A percentile compares a stretch with the other conserved stretches of the same genome.
Evolutionary conservation across 1,139 yeast species (phyloP).

Genomic region (Scheffersomyces illinoinensis): DNA sequence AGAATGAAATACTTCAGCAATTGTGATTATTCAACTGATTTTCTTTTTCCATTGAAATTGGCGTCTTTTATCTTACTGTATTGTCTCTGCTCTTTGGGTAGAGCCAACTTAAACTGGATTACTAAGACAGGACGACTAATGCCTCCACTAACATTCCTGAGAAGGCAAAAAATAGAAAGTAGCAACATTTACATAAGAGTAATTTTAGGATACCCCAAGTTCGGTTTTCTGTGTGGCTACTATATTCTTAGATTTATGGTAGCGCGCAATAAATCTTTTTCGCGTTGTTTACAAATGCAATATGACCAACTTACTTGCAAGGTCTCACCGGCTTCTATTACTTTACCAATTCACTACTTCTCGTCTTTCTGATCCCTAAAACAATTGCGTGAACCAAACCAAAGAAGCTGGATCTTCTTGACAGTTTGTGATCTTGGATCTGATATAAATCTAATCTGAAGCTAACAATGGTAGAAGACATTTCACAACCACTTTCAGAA

Average conservation of each 20-base stretch:
- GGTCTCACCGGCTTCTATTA: background rate
- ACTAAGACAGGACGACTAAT: too few species aligned
- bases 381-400: background rate
- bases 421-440: background rate
- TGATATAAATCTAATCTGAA: background rate
- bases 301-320: background rate
- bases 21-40: too few species aligned
- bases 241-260: background rate
- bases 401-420: background rate
- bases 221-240: background rate
- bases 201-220: background rate
- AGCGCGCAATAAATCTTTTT: background rate
- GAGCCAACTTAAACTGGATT: too few species aligned
- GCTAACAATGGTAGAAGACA: constrained; percentile 13
- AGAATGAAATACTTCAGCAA: too few species aligned
- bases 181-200: background rate
- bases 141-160: too few species aligned
- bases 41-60: too few species aligned
- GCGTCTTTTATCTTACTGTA: too few species aligned
- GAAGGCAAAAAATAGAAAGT: too few species aligned
- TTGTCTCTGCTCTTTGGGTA: too few species aligned
- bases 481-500: constrained; percentile 28
- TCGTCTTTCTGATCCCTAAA: background rate
- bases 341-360: background rate
- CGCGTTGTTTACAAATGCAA: constrained; percentile 19